Base-by-base conservation (phyloP, 345 rosid genomes). In the Lumnitzera racemosa region DNA sequence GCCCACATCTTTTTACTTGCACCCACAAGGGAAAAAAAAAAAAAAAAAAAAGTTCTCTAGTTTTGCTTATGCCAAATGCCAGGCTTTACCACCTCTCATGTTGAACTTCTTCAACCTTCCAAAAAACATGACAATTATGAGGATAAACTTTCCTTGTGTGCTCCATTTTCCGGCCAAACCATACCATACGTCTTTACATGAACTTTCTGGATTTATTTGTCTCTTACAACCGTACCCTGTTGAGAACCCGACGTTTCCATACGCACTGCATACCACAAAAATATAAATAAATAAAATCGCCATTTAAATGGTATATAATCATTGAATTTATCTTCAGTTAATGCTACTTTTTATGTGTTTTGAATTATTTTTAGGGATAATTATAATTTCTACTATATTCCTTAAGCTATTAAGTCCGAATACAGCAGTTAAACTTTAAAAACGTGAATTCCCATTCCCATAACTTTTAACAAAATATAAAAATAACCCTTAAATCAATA, bases 221-320 rank as follows among this genome's bases (percentile, higher is more conserved):
- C 79, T 62, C 47, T 78, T 58, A 58, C 96, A 85, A 53, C 88
- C 75, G 12, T 85, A 82, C 0, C 92, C 88, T 2, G 71, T 75
- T 7, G 92, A 73, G 59, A 81, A 74, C 2, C 96, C 92, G 2
- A 79, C 92, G 60, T 83, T 88, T 20, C 96, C 96, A 47, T 77
- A 80, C 53, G 92, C 87, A 27, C 91, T 83, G 61, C 59, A 63
- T 12, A 51, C 46, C 23, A 20, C 23, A 20, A 47, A 23, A 16
- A 13, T 36, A 25, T 51, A 24, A 6, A 16, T 49, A 2, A 14
- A 25, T n/a, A 15, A 47, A 60, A 49, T 29, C 24, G 48, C 48
- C 48, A 24, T 20, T 20, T 20, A 20, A 20, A 20, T 20, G 20
- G 20, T 20, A 20, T 20, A 20, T 20, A 20, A 20, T 20, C 20